Base-by-base conservation (phyloP, 31 red algal species). In the Odonthalia washingtoniensis region DNA sequence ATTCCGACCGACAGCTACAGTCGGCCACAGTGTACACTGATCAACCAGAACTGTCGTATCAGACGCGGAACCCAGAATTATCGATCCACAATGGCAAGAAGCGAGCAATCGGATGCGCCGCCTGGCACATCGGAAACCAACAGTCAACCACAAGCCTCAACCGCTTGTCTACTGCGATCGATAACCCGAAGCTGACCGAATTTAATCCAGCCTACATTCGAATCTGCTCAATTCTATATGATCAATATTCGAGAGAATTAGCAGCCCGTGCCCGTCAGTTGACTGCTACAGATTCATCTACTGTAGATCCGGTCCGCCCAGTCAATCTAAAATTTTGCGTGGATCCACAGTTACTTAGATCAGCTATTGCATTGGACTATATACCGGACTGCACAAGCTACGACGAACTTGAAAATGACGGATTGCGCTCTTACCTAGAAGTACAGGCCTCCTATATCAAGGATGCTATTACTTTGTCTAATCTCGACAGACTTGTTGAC, bases 211-310 rank as follows among this genome's bases (percentile, higher is more conserved):
- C n/a, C n/a, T n/a, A n/a, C n/a, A n/a, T n/a, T n/a, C n/a, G n/a
- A n/a, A n/a, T n/a, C n/a, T n/a, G 31, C 66, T 34, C 37, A 17
- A 5, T 27, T 6, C 66, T 70, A 27, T 70, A 70, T 5, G 66
- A 70, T 70, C 66, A 70, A 34, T 70, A 70, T 34, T 27, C 66
- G 5, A 70, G 37, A 5, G 66, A 70, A 34, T 27, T 70, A 12
- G 37, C n/a, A 70, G 66, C 66, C 66, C 5, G 66, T 5, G 66
- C 12, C 12, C 12, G 6, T 12, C 66, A 70, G 66, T 5, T 70
- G 12, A 5, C 66, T 5, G n/a, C 6, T 26, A 5, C 5, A 12
- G 26, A 70, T 27, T 16, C 66, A 6, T 35, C n/a, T 5, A 16
- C 66, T 27, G 26, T 27, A 6, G 66, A 70, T 12, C 9, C 66